phyloP scores from a whole-genome alignment of 1,284 basidiomycete genomes.

The Blastosporella zonata region DNA sequence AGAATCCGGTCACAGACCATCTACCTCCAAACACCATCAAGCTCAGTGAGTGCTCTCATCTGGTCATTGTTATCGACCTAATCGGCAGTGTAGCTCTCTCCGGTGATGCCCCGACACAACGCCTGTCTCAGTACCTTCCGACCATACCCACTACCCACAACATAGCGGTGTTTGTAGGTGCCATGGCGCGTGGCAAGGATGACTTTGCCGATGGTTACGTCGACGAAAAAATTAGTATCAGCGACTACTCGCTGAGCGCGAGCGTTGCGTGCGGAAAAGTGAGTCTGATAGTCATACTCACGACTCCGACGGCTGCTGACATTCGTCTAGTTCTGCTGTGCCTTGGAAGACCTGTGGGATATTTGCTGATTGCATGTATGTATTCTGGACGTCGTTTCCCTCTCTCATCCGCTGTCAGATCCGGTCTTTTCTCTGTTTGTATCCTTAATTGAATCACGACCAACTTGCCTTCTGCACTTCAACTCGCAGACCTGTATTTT shows the following conservation, averaged over 20 bases:
- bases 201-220: slow-evolving; percentile 97
- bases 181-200: slow-evolving; percentile 94
- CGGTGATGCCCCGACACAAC: slow-evolving; percentile 84
- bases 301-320: not conserved
- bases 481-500: slow-evolving; percentile 33
- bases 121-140: slow-evolving; percentile 78
- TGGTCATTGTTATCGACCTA: slow-evolving; percentile 2
- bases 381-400: not conserved
- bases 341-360: slow-evolving; percentile 44
- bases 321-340: slow-evolving; percentile 29
- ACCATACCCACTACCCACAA: slow-evolving; percentile 78
- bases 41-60: slow-evolving; percentile 65
- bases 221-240: slow-evolving; percentile 97
- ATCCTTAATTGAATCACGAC: slow-evolving; percentile 17
- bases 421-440: slow-evolving; percentile 13
- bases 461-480: slow-evolving; percentile 36
- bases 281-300: slow-evolving; percentile 25
- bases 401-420: not conserved
- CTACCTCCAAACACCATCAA: slow-evolving; percentile 95
- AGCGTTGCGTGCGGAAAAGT: slow-evolving; percentile 97
- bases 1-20: slow-evolving; percentile 97
- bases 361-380: slow-evolving; percentile 29
- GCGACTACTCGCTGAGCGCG: slow-evolving; percentile 92
- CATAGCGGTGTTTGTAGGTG: slow-evolving; percentile 95
- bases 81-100: slow-evolving; percentile 67